A percentile compares a stretch with the other conserved stretches of the same genome.
Conservation (phyloP, 352 stramenopile genomes). For the Phytophthora litchii region DNA sequence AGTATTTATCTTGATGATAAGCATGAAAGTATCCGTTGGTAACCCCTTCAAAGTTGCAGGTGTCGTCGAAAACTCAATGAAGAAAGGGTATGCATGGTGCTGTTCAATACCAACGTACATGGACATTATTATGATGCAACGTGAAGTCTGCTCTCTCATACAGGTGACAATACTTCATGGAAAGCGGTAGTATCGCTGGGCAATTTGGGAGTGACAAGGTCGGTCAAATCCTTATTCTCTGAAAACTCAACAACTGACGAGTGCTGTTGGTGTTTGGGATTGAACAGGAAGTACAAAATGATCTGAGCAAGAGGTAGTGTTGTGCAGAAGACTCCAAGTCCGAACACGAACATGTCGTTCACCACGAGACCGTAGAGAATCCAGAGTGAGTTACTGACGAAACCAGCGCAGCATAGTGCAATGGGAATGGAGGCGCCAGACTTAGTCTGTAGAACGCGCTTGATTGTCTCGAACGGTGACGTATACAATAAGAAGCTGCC, state of each 20-base stretch:
- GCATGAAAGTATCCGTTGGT: not conserved
- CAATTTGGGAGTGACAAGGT: constrained; percentile 2
- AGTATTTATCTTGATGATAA: constrained; percentile 3
- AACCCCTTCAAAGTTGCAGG: too few relatives aligned
- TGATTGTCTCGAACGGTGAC: constrained; percentile 39
- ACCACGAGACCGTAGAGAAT: constrained; percentile 39
- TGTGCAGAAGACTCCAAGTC: constrained; percentile 39
- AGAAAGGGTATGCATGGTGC: too few relatives aligned
- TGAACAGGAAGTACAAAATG: constrained; percentile 45
- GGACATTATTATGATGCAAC: too few relatives aligned
- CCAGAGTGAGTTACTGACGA: constrained; percentile 44
- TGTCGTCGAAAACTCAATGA: too few relatives aligned
- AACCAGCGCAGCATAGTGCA: constrained; percentile 29
- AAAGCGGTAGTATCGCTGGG: constrained; percentile 4
- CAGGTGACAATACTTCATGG: constrained; percentile 1
- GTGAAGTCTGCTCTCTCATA: too few relatives aligned
- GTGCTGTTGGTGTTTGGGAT: constrained; percentile 21
- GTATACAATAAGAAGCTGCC: constrained; percentile 37
- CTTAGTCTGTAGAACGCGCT: constrained; percentile 26
- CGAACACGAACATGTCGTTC: constrained; percentile 46
- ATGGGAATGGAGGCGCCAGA: constrained; percentile 46
- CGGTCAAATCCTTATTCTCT: constrained; percentile 3
- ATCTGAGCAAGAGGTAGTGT: constrained; percentile 43
- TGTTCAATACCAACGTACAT: too few relatives aligned
- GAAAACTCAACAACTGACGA: not conserved